Evolutionary conservation across 2,329 filamentous ascomycete genomes (phyloP).

Genomic region (Exophiala spinifera): DNA sequence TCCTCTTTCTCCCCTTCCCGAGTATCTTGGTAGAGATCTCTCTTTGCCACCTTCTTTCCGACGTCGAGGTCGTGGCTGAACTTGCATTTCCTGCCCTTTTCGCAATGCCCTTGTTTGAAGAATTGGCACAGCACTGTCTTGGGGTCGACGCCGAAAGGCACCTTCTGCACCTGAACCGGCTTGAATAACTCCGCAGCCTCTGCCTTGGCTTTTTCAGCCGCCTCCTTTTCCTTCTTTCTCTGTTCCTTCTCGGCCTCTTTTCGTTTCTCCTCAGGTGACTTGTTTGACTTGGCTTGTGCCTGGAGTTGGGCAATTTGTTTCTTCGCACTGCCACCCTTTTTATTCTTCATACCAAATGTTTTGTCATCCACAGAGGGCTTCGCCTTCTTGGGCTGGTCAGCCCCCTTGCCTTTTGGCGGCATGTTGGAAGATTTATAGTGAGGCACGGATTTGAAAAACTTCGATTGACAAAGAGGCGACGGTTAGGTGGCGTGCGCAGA

Average conservation of each 20-base stretch:
- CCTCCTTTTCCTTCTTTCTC: constrained; percentile 84
- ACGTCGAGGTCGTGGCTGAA: constrained; percentile 89
- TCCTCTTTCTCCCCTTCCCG: constrained; percentile 69
- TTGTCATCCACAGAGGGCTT: constrained; percentile 73
- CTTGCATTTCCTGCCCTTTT: constrained; percentile 97
- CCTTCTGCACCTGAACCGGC: constrained; percentile 93
- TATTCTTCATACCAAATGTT: constrained; percentile 99
- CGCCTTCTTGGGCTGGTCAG: constrained; percentile 46
- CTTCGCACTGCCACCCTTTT: constrained; percentile 89
- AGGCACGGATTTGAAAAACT: no score
- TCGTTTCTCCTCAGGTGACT: constrained; percentile 82
- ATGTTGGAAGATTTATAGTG: constrained; percentile 31
- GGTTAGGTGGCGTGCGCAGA: background rate
- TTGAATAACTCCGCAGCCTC: constrained; percentile 82
- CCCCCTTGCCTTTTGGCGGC: constrained; percentile 46
- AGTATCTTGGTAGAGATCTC: constrained; percentile 81
- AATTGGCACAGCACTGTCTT: constrained; percentile 97
- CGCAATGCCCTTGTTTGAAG: constrained; percentile 94
- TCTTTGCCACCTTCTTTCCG: constrained; percentile 91
- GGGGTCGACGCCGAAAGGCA: constrained; percentile 94
- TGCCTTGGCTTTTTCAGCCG: constrained; percentile 76
- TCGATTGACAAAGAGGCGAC: background rate
- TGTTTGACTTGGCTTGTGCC: constrained; percentile 68
- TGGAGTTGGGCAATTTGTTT: constrained; percentile 84
- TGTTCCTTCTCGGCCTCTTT: constrained; percentile 64